Evolutionary conservation across 352 stramenopile genomes (phyloP).

Genomic region (Pilasporangium apinafurcum): DNA sequence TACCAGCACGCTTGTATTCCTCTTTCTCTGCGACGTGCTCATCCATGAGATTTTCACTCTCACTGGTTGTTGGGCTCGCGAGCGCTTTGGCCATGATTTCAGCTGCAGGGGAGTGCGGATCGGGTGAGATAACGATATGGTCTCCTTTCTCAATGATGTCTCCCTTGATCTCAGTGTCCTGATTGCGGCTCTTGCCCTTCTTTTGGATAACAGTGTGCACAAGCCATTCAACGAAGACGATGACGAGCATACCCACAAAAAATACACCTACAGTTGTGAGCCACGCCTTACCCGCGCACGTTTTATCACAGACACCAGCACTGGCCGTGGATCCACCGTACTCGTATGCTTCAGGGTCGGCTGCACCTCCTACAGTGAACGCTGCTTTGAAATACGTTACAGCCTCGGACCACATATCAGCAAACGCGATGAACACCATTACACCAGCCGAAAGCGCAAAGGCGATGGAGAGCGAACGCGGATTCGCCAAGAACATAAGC

Average conservation of each 20-base stretch:
- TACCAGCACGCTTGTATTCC: conserved; percentile 74
- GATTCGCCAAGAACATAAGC: conserved; percentile 48
- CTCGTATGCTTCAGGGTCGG: conserved; percentile 58
- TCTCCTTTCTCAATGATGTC: conserved; percentile 10
- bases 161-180: conserved; percentile 3
- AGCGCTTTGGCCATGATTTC: not conserved
- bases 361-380: conserved; percentile 36
- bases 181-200: conserved; percentile 12
- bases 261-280: conserved; percentile 33
- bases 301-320: conserved; percentile 48
- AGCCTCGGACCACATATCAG: conserved; percentile 42
- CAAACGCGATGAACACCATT: conserved; percentile 63
- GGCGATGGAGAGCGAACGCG: conserved; percentile 33
- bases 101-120: conserved; percentile 1
- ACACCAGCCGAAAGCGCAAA: conserved; percentile 65
- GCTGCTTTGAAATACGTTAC: conserved; percentile 45
- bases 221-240: conserved; percentile 49
- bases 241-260: conserved; percentile 49
- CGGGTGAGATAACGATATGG: conserved; percentile 18
- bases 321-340: conserved; percentile 30
- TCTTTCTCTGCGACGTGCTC: conserved; percentile 20
- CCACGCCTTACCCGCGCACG: conserved; percentile 48
- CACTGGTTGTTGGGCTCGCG: not conserved
- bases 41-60: conserved; percentile 9
- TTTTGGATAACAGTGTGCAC: conserved; percentile 39